Conservation (phyloP, 2,329 filamentous ascomycete genomes). For the Pleoardoris graminearum region DNA sequence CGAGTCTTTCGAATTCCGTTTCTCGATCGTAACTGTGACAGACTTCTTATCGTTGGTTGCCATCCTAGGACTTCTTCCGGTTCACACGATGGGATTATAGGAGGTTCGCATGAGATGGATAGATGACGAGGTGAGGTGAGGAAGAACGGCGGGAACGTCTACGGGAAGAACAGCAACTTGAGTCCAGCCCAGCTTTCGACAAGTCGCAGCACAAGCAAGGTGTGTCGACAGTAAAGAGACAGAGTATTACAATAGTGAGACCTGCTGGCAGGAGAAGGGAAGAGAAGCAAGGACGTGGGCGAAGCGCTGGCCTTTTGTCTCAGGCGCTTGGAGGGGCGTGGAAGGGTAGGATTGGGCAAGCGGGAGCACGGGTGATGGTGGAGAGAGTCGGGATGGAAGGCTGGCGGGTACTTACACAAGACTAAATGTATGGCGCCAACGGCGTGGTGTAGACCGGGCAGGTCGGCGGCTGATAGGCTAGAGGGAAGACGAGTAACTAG, state of each 20-base stretch:
- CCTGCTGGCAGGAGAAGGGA: slow-evolving; percentile 46
- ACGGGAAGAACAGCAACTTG: slow-evolving; percentile 37
- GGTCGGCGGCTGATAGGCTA: slow-evolving; percentile 39
- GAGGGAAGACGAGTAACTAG: slow-evolving; percentile 34
- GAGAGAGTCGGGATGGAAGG: slow-evolving; percentile 39
- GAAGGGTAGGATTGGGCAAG: slow-evolving; percentile 32
- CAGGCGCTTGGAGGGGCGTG: slow-evolving; percentile 42
- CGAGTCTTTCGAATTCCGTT: slow-evolving; percentile 48
- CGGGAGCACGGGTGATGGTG: slow-evolving; percentile 35
- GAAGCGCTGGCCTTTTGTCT: slow-evolving; percentile 48
- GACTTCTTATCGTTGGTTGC: slow-evolving; percentile 52
- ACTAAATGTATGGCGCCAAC: slow-evolving; percentile 45
- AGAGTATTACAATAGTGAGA: slow-evolving; percentile 47
- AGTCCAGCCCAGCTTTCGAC: slow-evolving; percentile 46
- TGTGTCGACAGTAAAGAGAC: slow-evolving; percentile 25
- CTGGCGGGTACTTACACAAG: slow-evolving; percentile 46
- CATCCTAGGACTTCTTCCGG: slow-evolving; percentile 47
- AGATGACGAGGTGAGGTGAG: slow-evolving; percentile 7
- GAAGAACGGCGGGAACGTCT: slow-evolving; percentile 29
- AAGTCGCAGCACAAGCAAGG: slow-evolving; percentile 32
- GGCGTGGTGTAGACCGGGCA: slow-evolving; percentile 38
- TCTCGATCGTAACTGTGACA: slow-evolving; percentile 46
- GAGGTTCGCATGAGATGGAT: slow-evolving; percentile 39
- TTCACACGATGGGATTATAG: slow-evolving; percentile 31
- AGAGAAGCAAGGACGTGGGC: slow-evolving; percentile 33